Conservation (phyloP, 768 basidiomycete species). For the Jaapia argillacea region DNA sequence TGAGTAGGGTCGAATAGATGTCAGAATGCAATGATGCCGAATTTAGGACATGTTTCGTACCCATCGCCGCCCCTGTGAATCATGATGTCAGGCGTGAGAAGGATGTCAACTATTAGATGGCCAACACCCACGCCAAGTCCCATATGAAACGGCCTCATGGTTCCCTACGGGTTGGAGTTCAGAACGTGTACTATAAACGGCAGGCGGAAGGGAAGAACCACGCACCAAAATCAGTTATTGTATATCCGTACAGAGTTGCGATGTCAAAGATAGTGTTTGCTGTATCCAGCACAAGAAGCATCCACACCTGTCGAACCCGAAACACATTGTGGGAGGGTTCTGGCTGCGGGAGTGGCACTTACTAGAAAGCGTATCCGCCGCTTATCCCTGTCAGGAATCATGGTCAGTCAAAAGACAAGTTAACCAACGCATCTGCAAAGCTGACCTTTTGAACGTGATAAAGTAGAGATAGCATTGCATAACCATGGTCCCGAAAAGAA, state of each 20-base stretch:
- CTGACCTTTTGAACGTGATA: not conserved
- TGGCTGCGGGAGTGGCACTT: not conserved
- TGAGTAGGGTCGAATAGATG: no score
- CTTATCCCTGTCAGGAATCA: not conserved
- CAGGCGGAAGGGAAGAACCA: no score
- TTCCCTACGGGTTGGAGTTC: no score
- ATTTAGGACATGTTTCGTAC: no score
- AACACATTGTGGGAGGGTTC: not conserved
- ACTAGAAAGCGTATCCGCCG: not conserved
- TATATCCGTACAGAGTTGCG: not conserved
- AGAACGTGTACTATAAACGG: no score
- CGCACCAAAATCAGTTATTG: not conserved
- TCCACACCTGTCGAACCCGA: not conserved
- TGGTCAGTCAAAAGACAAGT: not conserved
- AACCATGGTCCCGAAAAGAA: not conserved
- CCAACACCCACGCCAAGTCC: no score
- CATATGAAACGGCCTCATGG: no score
- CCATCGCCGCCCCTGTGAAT: no score
- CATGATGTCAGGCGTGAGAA: no score
- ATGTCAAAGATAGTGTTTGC: not conserved
- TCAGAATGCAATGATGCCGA: no score
- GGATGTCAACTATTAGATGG: no score
- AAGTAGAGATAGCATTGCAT: not conserved
- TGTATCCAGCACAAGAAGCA: not conserved
- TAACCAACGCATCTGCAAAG: not conserved